phyloP scores from a whole-genome alignment of 331 rosid genomes.

The Pyracantha coccinea region DNA sequence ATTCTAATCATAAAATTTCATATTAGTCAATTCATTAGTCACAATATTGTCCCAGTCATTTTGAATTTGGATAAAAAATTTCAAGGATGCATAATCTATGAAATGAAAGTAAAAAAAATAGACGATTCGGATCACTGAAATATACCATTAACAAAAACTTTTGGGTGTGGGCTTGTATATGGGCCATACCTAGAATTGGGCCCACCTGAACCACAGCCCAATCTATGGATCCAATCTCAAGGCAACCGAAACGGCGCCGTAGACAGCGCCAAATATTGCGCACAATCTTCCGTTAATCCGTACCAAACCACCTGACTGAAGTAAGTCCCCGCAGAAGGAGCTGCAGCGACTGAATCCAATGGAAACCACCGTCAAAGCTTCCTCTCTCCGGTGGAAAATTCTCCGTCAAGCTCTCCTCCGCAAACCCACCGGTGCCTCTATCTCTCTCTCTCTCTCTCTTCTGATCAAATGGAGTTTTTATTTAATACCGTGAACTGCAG shows the following conservation, averaged over 20 bases:
- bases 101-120: too few species aligned
- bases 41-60: too few species aligned
- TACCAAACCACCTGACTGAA: neutral
- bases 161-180: neutral
- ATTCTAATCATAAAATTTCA: too few species aligned
- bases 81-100: too few species aligned
- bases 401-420: constrained; percentile 68
- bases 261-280: neutral
- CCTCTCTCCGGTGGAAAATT: constrained; percentile 66
- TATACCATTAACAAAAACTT: too few species aligned
- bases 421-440: constrained; percentile 1
- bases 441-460: neutral
- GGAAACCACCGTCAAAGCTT: constrained; percentile 43
- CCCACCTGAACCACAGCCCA: neutral
- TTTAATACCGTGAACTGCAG: neutral
- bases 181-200: neutral
- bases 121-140: too few species aligned
- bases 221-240: neutral
- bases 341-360: neutral
- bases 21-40: too few species aligned
- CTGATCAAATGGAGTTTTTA: neutral
- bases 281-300: neutral
- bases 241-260: neutral
- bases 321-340: neutral
- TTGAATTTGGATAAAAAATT: too few species aligned